These are phyloP conservation scores for Leishmania mexicana DNA, from an alignment of 208 protist genomes.

Conservation along the genomic window DNA sequence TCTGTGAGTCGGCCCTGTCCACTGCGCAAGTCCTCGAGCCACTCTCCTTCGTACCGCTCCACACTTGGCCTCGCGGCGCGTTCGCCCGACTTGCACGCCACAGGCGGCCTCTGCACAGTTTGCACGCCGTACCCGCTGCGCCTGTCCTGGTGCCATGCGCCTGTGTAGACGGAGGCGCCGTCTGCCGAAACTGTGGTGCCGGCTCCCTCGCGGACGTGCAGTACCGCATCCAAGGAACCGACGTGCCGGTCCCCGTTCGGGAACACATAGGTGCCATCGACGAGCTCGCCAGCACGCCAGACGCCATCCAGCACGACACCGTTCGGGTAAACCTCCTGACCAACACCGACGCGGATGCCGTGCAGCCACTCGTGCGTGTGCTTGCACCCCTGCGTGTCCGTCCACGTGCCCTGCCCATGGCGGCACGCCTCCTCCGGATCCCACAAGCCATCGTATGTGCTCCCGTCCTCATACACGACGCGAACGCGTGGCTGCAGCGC, in stretches of 20 bases:
- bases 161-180: conserved; percentile 75
- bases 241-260: conserved; percentile 77
- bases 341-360: conserved; percentile 60
- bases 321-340: conserved; percentile 57
- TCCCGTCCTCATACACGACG: conserved; percentile 63
- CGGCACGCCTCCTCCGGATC: conserved; percentile 43
- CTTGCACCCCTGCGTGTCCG: conserved; percentile 41
- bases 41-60: conserved; percentile 78
- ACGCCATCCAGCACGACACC: conserved; percentile 59
- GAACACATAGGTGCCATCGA: conserved; percentile 75
- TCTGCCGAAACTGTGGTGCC: conserved; percentile 77
- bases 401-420: conserved; percentile 56
- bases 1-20: conserved; percentile 70
- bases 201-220: conserved; percentile 58
- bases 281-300: conserved; percentile 52
- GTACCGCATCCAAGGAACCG: conserved; percentile 64
- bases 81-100: conserved; percentile 9
- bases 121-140: conserved; percentile 63
- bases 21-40: conserved; percentile 61
- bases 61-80: conserved; percentile 21
- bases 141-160: conserved; percentile 72
- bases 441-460: conserved; percentile 75
- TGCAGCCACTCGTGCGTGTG: conserved; percentile 70
- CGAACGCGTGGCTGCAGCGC: conserved; percentile 47
- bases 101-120: conserved; percentile 10